Evolutionary conservation across 352 stramenopile genomes (phyloP), one percentile per base, ranked within the genome.

Genomic region (Globisporangium echinulatum): DNA sequence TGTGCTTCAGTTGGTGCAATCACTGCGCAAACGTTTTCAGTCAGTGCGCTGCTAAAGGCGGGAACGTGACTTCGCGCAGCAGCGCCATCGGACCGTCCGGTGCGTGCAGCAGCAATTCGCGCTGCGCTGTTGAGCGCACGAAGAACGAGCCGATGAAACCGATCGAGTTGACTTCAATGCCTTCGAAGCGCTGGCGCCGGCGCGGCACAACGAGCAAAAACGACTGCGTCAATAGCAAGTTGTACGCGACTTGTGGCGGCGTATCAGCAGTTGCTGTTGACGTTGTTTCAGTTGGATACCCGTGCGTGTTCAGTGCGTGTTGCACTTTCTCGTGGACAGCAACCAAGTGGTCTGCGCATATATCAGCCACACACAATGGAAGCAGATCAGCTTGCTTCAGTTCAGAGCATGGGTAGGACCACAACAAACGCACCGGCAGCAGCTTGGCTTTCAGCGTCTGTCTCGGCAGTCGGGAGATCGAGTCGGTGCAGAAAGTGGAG

Each of bases 111-210:
- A 92, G 78, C 56, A 81, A 72, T 49, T 66, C 70, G 54, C 77
- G 69, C 64, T 92, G 84, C 38, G 81, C 72, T 15, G 79, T 60
- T 56, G 77, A 79, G 55, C 74, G 77, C 49, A 86, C 78, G 58
- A 90, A 89, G 61, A 90, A 92, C 11, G 79, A 92, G 5, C 84
- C 84, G 44, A 87, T 86, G 58, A 92, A 92, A 62, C 82, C 84
- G 54, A 93, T 91, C 10, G 79, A 89, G 64, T 93, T 92, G 49
- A 93, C 82, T 64, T 93, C 84, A 55, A 93, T 90, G 64, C 75
- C 75, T 4, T 80, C 69, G 46, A 77, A 76, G 19, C 69, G 52
- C 40, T 82, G 75, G 6, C 59, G 63, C 56, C 75, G 79, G 47
- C 84, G 80, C 37, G 79, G 84, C 52, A 90, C 75, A 47, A 93